Conservation (phyloP, 2,329 filamentous ascomycete species). For the Exophiala bonariae region DNA sequence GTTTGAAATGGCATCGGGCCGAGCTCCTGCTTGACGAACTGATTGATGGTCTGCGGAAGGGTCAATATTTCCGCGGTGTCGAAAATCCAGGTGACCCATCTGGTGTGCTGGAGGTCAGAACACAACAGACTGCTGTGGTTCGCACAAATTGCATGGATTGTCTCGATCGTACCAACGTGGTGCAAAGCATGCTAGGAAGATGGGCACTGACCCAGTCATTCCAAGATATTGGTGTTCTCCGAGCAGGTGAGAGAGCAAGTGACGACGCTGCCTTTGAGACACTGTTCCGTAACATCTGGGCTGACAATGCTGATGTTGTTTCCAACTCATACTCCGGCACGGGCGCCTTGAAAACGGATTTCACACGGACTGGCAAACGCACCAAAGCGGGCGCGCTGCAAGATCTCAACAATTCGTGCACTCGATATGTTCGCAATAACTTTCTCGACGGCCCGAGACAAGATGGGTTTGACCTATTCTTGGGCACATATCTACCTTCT, state of each 20-base stretch:
- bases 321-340: slow-evolving; percentile 92
- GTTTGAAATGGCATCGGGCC: slow-evolving; percentile 87
- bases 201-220: slow-evolving; percentile 88
- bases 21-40: slow-evolving; percentile 82
- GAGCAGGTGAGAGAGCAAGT: slow-evolving; percentile 72
- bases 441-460: slow-evolving; percentile 91
- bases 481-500: slow-evolving; percentile 79
- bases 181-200: slow-evolving; percentile 94
- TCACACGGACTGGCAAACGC: slow-evolving; percentile 87
- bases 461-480: slow-evolving; percentile 92
- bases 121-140: slow-evolving; percentile 83
- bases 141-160: slow-evolving; percentile 99
- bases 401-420: slow-evolving; percentile 84
- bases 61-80: slow-evolving; percentile 89
- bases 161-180: slow-evolving; percentile 93
- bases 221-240: slow-evolving; percentile 76
- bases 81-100: slow-evolving; percentile 73
- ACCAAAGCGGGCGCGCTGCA: slow-evolving; percentile 83
- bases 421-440: slow-evolving; percentile 90
- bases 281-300: slow-evolving; percentile 96
- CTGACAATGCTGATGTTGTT: slow-evolving; percentile 95
- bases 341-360: slow-evolving; percentile 95
- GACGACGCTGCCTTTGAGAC: slow-evolving; percentile 82
- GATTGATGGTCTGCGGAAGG: slow-evolving; percentile 70
- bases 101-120: slow-evolving; percentile 75